A percentile compares a stretch with the other conserved stretches of the same genome.
Conservation (phyloP, 441 rosid species). For the Biscutella laevigata region DNA sequence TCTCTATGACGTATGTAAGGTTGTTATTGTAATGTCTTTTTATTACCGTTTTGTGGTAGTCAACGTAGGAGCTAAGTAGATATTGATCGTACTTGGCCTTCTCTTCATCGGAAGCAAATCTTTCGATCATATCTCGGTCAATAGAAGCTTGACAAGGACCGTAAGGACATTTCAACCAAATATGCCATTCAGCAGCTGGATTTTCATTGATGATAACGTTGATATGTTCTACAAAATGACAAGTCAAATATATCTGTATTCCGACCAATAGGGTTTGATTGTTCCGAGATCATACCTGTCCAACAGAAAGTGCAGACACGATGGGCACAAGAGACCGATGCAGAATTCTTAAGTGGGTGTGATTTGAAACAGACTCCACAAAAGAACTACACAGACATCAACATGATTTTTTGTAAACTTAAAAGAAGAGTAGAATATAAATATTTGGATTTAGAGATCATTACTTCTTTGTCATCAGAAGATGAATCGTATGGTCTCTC, state of each 20-base stretch:
- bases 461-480: conserved; percentile 28
- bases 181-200: conserved; percentile 24
- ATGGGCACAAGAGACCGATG: conserved; percentile 78
- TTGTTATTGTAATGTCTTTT: not conserved
- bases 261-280: no score
- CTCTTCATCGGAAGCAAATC: conserved; percentile 27
- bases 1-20: not conserved
- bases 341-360: conserved; percentile 29
- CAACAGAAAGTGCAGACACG: conserved; percentile 69
- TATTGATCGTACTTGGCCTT: conserved; percentile 32
- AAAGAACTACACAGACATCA: conserved; percentile 33
- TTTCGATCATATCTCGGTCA: conserved; percentile 36
- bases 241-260: no score
- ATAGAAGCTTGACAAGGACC: conserved; percentile 44
- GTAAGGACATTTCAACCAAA: conserved; percentile 50
- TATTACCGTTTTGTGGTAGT: conserved; percentile 27
- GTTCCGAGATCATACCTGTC: conserved; percentile 47
- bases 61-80: conserved; percentile 44
- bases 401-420: not conserved
- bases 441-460: conserved; percentile 29
- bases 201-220: conserved; percentile 40
- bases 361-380: conserved; percentile 60
- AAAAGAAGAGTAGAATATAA: not conserved
- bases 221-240: conserved; percentile 37
- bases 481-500: conserved; percentile 31